Evolutionary conservation across 495 filamentous ascomycete genomes (phyloP), one percentile per base, ranked within the genome.

Genomic region (Lophiostoma macrostomum): DNA sequence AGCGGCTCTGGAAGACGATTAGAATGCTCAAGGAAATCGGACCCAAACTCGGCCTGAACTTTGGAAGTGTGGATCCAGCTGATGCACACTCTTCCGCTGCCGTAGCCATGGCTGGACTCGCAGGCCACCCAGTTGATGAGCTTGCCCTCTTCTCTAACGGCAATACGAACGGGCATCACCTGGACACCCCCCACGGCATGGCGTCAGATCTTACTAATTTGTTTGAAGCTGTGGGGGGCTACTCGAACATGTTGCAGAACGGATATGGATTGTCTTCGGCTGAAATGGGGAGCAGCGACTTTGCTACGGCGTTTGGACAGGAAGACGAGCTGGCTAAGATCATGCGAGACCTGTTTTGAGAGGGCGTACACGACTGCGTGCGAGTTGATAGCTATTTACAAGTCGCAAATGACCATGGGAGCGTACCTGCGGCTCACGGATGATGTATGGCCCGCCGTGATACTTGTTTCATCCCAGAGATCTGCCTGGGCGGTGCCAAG

Each of bases 1-100:
- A 88, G 55, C 76, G 88, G 11, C 70, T 95, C 7, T 95, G 89
- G 89, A 82, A 82, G 58, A 90, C 85, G 0, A 85, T 95, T 64
- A 80, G 82, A 38, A 82, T 83, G 0, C 75, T 96, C 8, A 87
- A 89, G 42, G 87, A 85, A 51, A 81, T 91, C 25, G 90, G 84
- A 0, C 85, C 88, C 14, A 82, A 82, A 56, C 73, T 96, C 0
- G 90, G 90, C 0, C 75, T 95, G n/a, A 59, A 64, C 19, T 25
- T 55, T 64, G 79, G 34, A 47, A 69, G 31, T 23, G 25, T 28
- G 8, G 60, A 67, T 19, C 48, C 47, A 8, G 51, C 60, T 16
- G 81, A 86, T 58, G 74, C 82, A 18, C 82, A 86, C 61, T 84
- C 80, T 4, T 76, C 69, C 8, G 85, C 85, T 18, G 85, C 85